Evolutionary conservation across 306 rosid species (phyloP).

Genomic region (Rosa lucieae): DNA sequence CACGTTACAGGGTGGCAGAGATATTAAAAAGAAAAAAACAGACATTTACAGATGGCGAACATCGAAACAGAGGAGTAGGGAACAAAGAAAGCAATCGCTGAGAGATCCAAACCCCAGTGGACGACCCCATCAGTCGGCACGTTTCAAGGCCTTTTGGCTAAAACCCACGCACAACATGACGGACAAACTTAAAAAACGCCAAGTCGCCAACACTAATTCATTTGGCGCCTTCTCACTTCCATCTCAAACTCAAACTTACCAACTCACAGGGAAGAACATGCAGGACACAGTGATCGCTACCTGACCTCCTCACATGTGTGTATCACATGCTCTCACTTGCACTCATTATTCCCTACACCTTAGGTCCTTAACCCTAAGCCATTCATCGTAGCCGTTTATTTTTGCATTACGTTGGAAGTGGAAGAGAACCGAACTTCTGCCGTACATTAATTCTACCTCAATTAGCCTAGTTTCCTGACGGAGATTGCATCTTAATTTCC

Average conservation of each 20-base stretch:
- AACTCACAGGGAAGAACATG: neutral
- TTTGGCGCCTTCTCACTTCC: neutral
- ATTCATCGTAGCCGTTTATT: neutral
- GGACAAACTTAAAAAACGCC: slow-evolving; percentile 14
- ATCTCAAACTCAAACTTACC: neutral
- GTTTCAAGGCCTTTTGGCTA: slow-evolving; percentile 12
- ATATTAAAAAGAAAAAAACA: neutral
- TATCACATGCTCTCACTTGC: neutral
- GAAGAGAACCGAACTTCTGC: too few species aligned
- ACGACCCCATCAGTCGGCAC: slow-evolving; percentile 31
- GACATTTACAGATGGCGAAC: neutral
- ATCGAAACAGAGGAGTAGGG: neutral
- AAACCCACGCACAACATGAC: slow-evolving; percentile 31
- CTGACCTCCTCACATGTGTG: neutral
- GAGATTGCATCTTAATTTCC: too few species aligned
- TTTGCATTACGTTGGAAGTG: neutral
- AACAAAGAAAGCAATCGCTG: slow-evolving; percentile 2
- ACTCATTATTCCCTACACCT: neutral
- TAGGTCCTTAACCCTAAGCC: neutral
- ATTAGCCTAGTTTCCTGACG: neutral
- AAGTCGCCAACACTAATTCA: neutral
- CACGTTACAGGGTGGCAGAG: neutral
- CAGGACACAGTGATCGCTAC: neutral
- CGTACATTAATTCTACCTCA: neutral
- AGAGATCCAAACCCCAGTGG: slow-evolving; percentile 34